phyloP scores from a whole-genome alignment of 768 basidiomycete genomes.

The Boletellus sp. region DNA sequence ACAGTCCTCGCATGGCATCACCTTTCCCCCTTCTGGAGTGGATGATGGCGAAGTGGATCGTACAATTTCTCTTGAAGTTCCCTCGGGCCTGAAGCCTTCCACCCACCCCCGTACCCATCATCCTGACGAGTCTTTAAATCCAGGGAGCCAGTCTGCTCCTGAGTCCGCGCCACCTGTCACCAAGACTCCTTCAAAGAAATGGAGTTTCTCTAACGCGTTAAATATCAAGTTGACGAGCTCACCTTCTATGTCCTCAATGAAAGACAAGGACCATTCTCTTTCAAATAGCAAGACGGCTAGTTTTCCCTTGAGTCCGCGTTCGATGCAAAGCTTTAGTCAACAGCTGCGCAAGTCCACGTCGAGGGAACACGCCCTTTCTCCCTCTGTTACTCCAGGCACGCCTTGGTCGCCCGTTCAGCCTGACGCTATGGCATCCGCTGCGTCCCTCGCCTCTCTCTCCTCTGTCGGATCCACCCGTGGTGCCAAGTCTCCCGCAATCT shows the following conservation, averaged over 20 bases:
- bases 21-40: constrained; percentile 44
- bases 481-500: constrained; percentile 40
- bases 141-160: constrained; percentile 36
- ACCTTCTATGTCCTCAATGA: constrained; percentile 55
- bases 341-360: constrained; percentile 67
- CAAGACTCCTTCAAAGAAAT: constrained; percentile 92
- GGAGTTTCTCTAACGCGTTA: constrained; percentile 88
- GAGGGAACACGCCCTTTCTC: constrained; percentile 55
- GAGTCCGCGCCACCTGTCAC: constrained; percentile 46
- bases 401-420: constrained; percentile 70
- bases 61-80: constrained; percentile 50
- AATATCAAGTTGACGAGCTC: constrained; percentile 71
- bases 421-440: constrained; percentile 75
- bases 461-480: constrained; percentile 64
- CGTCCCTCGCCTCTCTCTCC: constrained; percentile 70
- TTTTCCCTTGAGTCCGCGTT: constrained; percentile 64
- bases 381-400: constrained; percentile 38
- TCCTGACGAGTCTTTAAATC: constrained; percentile 38
- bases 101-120: constrained; percentile 30
- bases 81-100: constrained; percentile 29
- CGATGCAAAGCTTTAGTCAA: constrained; percentile 59
- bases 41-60: constrained; percentile 49
- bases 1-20: constrained; percentile 50
- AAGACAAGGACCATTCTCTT: constrained; percentile 38
- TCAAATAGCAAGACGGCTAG: constrained; percentile 44